Percentiles rank a stretch among this genome's conserved stretches.
Evolutionary conservation across 1,284 basidiomycete species (phyloP).

Genomic region (Anthracocystis panici-leucophaei): DNA sequence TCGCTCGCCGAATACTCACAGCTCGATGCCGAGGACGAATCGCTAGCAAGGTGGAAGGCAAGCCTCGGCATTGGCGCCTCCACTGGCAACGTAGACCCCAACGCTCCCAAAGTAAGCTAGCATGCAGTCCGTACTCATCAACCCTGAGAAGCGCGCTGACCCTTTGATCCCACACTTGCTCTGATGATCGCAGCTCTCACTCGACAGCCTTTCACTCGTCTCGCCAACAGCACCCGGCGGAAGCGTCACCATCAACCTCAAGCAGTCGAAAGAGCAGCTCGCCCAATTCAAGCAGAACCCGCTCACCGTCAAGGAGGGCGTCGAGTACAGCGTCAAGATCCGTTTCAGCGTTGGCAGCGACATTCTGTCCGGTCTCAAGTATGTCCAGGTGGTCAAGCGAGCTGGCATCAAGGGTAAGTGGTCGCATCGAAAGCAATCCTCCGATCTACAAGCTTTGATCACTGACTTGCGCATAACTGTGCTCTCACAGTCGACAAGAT

Average conservation of each 20-base stretch:
- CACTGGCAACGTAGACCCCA: conserved; percentile 65
- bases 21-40: conserved; percentile 86
- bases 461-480: too few relatives aligned
- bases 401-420: conserved; percentile 73
- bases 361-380: conserved; percentile 85
- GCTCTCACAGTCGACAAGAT: conserved; percentile 79
- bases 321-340: conserved; percentile 82
- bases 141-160: not conserved
- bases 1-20: conserved; percentile 73
- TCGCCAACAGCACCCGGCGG: conserved; percentile 70
- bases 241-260: conserved; percentile 71
- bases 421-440: not conserved
- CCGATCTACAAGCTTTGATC: not conserved
- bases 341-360: conserved; percentile 81
- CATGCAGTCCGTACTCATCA: not conserved
- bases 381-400: conserved; percentile 81
- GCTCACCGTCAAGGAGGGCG: conserved; percentile 74
- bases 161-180: not conserved
- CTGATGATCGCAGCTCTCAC: conserved; percentile 43
- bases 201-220: conserved; percentile 71
- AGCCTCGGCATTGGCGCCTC: conserved; percentile 81
- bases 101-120: conserved; percentile 57
- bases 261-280: conserved; percentile 70
- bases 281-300: conserved; percentile 74
- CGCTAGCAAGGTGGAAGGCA: conserved; percentile 84